Conservation (phyloP, 768 basidiomycete genomes). For the Galerina sulciceps region DNA sequence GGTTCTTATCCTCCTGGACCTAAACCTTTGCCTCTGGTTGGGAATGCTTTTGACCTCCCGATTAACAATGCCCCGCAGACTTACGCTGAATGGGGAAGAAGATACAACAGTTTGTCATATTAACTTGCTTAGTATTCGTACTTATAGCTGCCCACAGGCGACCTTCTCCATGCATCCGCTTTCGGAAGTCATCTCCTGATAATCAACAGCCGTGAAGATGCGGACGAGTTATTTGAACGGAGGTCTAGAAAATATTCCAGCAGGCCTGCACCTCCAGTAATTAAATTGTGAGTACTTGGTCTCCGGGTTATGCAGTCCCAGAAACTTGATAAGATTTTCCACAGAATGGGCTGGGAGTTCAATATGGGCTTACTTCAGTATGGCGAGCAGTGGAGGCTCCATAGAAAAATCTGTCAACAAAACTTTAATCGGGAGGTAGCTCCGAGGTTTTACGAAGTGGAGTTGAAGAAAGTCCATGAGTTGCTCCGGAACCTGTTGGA, state of each 20-base stretch:
- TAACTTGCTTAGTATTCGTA: neutral
- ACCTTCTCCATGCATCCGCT: neutral
- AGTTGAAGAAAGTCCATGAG: neutral
- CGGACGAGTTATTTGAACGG: slow-evolving; percentile 6
- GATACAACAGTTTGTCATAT: slow-evolving; percentile 3
- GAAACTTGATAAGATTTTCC: neutral
- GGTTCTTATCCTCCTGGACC: slow-evolving; percentile 12
- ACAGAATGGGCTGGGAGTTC: slow-evolving; percentile 1
- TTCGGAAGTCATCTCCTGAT: slow-evolving; percentile 6
- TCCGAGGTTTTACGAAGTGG: neutral
- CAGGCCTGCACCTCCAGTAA: slow-evolving; percentile 1
- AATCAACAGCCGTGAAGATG: slow-evolving; percentile 3
- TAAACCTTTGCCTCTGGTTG: slow-evolving; percentile 2
- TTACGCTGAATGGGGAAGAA: slow-evolving; percentile 10
- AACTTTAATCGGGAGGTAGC: neutral
- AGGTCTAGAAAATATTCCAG: slow-evolving; percentile 2
- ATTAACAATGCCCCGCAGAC: neutral
- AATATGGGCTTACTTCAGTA: neutral
- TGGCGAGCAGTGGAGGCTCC: neutral
- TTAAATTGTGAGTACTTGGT: slow-evolving; percentile 5
- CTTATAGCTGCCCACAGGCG: neutral
- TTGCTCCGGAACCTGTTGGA: neutral
- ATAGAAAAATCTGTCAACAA: slow-evolving; percentile 5
- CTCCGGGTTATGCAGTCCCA: neutral
- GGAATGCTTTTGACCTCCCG: slow-evolving; percentile 9